These are phyloP conservation scores for Acrasis kona DNA, from an alignment of 78 protist genomes.

Conservation along the genomic window DNA sequence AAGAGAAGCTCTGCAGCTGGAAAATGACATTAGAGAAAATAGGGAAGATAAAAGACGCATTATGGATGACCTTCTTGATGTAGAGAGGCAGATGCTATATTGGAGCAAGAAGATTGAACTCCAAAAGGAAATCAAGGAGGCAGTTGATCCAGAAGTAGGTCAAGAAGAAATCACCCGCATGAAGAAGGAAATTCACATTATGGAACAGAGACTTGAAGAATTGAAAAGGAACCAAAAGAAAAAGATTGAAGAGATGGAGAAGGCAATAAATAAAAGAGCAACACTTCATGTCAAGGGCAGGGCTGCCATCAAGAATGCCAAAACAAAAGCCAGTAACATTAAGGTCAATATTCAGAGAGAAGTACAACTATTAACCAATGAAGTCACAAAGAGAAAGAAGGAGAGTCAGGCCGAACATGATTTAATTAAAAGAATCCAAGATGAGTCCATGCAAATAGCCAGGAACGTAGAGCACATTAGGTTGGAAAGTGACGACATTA, in stretches of 20 bases:
- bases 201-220: conserved; percentile 14
- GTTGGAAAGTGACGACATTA: too few species aligned
- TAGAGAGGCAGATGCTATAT: conserved; percentile 33
- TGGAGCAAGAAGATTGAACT: conserved; percentile 54
- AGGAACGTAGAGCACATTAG: too few species aligned
- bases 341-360: too few species aligned
- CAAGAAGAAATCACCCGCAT: conserved; percentile 16
- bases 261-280: too few species aligned
- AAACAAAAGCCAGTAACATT: too few species aligned
- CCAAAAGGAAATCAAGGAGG: conserved; percentile 42
- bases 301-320: too few species aligned
- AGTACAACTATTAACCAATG: too few species aligned
- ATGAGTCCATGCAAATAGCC: too few species aligned
- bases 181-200: conserved; percentile 27
- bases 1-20: conserved; percentile 20
- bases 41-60: conserved; percentile 18
- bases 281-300: too few species aligned
- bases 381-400: too few species aligned
- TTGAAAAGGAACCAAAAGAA: conserved; percentile 26
- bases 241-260: conserved; percentile 37
- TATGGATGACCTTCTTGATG: conserved; percentile 25
- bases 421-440: too few species aligned
- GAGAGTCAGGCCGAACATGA: too few species aligned
- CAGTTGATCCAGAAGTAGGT: conserved; percentile 47
- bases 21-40: conserved; percentile 11